Percentiles rank a stretch among this genome's conserved stretches.
Evolutionary conservation across 2,329 filamentous ascomycete species (phyloP).

Genomic region (Rhytidhysteron rufulum): DNA sequence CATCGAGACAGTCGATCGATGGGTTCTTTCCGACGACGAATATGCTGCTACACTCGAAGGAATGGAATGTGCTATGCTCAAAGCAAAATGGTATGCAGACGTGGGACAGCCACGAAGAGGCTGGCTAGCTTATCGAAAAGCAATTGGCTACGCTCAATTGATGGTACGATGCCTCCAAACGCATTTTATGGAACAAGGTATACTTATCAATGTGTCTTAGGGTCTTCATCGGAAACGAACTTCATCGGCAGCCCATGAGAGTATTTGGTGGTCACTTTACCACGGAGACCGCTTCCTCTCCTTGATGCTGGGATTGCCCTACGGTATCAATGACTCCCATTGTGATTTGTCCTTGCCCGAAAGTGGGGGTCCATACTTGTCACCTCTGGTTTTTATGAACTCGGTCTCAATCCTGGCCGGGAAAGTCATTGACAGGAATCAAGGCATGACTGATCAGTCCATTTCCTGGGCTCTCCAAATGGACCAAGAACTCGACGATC

Average conservation of each 20-base stretch:
- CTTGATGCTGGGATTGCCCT: conserved; percentile 53
- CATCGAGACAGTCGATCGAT: conserved; percentile 43
- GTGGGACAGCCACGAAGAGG: conserved; percentile 53
- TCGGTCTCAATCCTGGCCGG: conserved; percentile 38
- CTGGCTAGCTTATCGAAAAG: conserved; percentile 51
- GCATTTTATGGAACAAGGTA: background rate
- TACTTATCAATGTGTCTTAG: conserved; percentile 12
- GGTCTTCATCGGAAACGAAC: conserved; percentile 37
- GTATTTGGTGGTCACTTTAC: conserved; percentile 39
- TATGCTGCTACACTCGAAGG: conserved; percentile 49
- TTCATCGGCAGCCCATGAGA: conserved; percentile 28
- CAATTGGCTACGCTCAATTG: conserved; percentile 50
- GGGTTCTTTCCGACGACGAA: conserved; percentile 49
- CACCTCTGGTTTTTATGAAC: conserved; percentile 30
- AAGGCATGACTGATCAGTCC: conserved; percentile 31
- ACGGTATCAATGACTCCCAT: conserved; percentile 38
- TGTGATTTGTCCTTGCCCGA: conserved; percentile 31
- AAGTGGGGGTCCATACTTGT: conserved; percentile 19
- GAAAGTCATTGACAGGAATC: conserved; percentile 42
- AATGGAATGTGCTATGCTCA: conserved; percentile 51
- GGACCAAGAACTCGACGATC: conserved; percentile 41
- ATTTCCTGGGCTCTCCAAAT: conserved; percentile 39
- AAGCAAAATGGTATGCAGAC: conserved; percentile 52
- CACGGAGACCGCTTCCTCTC: conserved; percentile 50
- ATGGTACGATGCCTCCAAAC: conserved; percentile 38